Percentiles rank a stretch among this genome's conserved stretches.
phyloP scores from a whole-genome alignment of 495 filamentous ascomycete genomes.

The Penicillium samsonianum region DNA sequence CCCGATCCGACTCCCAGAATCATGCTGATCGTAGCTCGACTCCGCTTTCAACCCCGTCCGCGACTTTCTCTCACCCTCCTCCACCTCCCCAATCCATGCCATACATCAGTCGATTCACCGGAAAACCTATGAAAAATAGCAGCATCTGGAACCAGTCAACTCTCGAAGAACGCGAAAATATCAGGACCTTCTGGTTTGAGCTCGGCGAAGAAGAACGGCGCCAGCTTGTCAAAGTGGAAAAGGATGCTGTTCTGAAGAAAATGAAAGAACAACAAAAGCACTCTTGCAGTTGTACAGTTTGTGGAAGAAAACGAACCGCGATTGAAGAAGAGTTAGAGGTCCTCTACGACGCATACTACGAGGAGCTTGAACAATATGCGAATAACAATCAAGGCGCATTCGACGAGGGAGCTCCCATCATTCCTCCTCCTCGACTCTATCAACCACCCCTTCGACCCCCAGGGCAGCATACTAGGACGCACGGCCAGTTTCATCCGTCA shows the following conservation, averaged over 20 bases:
- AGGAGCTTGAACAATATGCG: slow-evolving; percentile 95
- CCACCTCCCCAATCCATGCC: slow-evolving; percentile 35
- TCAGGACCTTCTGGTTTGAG: slow-evolving; percentile 98
- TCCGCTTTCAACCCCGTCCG: slow-evolving; percentile 44
- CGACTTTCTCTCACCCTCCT: slow-evolving; percentile 44
- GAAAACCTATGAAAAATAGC: slow-evolving; percentile 62
- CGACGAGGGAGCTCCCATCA: slow-evolving; percentile 60
- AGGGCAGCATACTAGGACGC: slow-evolving; percentile 45
- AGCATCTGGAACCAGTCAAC: slow-evolving; percentile 94
- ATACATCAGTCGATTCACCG: slow-evolving; percentile 31
- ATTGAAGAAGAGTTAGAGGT: slow-evolving; percentile 99
- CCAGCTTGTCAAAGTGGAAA: slow-evolving; percentile 95
- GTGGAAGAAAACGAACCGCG: slow-evolving; percentile 91
- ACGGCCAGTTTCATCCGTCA: slow-evolving; percentile 52
- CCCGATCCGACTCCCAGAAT: slow-evolving; percentile 37
- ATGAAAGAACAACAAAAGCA: slow-evolving; percentile 99
- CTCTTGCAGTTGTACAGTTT: slow-evolving; percentile 96
- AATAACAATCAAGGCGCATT: slow-evolving; percentile 76
- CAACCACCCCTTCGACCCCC: slow-evolving; percentile 45
- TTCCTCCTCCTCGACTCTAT: slow-evolving; percentile 62
- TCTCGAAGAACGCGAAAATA: slow-evolving; percentile 90
- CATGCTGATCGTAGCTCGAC: slow-evolving; percentile 42
- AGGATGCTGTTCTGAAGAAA: slow-evolving; percentile 95
- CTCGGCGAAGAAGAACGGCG: slow-evolving; percentile 91
- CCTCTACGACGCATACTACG: slow-evolving; percentile 99